These are phyloP conservation scores for Salpingoeca rosetta DNA, from an alignment of 78 protist genomes.

Conservation along the genomic window DNA sequence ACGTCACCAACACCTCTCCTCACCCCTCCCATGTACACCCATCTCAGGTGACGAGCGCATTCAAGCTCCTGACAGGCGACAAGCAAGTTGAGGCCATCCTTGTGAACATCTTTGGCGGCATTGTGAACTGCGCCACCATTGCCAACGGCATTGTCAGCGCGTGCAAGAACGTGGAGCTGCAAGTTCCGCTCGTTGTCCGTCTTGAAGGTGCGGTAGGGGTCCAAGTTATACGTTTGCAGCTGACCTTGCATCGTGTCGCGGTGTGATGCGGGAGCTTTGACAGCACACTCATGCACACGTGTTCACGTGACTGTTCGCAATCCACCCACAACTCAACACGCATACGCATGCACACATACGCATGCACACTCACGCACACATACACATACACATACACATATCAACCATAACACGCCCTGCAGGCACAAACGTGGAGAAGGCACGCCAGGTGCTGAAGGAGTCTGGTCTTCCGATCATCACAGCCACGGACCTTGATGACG, in stretches of 20 bases:
- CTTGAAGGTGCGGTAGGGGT: constrained; percentile 53
- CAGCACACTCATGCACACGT: too few species aligned
- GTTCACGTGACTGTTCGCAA: too few species aligned
- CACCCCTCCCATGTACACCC: neutral
- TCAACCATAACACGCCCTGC: too few species aligned
- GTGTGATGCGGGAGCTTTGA: too few species aligned
- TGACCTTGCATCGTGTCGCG: neutral
- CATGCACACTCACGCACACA: too few species aligned
- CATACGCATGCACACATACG: too few species aligned
- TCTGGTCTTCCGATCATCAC: constrained; percentile 53
- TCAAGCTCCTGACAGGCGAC: constrained; percentile 73
- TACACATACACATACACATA: too few species aligned
- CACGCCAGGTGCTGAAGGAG: constrained; percentile 52
- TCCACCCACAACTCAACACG: too few species aligned
- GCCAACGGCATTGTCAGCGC: constrained; percentile 86
- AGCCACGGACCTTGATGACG: constrained; percentile 72
- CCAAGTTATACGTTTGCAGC: too few species aligned
- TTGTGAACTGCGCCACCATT: constrained; percentile 76
- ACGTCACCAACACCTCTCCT: neutral
- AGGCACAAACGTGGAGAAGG: constrained; percentile 76
- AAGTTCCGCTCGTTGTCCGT: constrained; percentile 70
- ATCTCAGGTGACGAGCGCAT: constrained; percentile 74
- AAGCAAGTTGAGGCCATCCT: constrained; percentile 66
- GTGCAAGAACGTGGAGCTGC: constrained; percentile 36
- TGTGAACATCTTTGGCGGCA: constrained; percentile 94